These are phyloP conservation scores for Dimargaris xerosporica DNA, from an alignment of 192 early-diverging fungal genomes.

Conservation along the genomic window DNA sequence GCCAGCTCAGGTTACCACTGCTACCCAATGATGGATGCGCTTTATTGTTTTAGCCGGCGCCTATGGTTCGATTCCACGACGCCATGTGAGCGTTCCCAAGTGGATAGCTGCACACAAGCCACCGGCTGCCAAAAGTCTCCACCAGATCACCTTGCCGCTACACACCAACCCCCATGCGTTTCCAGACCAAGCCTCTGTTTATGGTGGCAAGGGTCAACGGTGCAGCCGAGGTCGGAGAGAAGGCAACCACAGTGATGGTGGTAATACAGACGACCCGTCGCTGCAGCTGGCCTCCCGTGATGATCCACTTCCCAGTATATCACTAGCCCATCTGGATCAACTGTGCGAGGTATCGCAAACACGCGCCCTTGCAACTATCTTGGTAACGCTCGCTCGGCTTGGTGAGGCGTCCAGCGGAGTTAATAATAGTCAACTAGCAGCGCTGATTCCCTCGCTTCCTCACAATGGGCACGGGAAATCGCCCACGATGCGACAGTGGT, in stretches of 20 bases:
- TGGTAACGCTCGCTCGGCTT: slow-evolving; percentile 12
- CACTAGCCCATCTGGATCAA: slow-evolving; percentile 37
- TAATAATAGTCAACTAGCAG: neutral
- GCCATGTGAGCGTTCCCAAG: slow-evolving; percentile 13
- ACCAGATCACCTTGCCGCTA: slow-evolving; percentile 22
- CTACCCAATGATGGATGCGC: slow-evolving; percentile 9
- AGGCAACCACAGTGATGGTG: neutral
- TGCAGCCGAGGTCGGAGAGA: neutral
- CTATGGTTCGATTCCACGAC: slow-evolving; percentile 15
- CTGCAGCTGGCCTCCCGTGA: neutral
- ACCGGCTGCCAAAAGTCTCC: slow-evolving; percentile 16
- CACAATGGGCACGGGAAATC: neutral
- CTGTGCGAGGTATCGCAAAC: slow-evolving; percentile 33
- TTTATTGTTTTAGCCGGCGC: neutral
- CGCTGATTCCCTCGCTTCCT: neutral
- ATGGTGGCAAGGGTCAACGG: neutral
- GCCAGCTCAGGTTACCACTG: neutral
- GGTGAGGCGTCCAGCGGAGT: neutral
- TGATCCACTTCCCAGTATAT: slow-evolving; percentile 16
- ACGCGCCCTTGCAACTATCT: slow-evolving; percentile 25
- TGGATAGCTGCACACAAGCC: slow-evolving; percentile 18
- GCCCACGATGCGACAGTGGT: slow-evolving; percentile 12
- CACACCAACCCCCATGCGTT: neutral
- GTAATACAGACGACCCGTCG: neutral
- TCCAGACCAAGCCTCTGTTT: too few relatives aligned